Evolutionary conservation across 352 stramenopile species (phyloP).

Genomic region (Phytophthora sp.): DNA sequence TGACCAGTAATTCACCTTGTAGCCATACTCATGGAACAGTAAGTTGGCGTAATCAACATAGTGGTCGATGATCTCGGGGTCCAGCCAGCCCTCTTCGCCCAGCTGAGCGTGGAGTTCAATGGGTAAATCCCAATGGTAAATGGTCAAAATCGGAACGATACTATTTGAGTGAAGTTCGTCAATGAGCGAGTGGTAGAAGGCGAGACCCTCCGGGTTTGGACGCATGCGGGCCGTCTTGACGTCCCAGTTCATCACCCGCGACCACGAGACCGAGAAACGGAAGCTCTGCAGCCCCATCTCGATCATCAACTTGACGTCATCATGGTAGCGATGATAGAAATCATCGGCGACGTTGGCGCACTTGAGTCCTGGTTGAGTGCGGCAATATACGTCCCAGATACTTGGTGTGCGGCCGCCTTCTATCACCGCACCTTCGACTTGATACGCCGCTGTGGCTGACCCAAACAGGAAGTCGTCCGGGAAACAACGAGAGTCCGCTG

Average conservation of each 20-base stretch:
- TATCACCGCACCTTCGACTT: conserved; percentile 91
- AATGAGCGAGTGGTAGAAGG: conserved; percentile 94
- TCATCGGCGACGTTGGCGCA: conserved; percentile 92
- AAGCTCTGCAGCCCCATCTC: conserved; percentile 91
- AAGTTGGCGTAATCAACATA: conserved; percentile 87
- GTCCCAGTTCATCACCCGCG: conserved; percentile 88
- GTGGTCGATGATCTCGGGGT: conserved; percentile 49
- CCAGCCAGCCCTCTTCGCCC: conserved; percentile 58
- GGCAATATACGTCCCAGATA: conserved; percentile 94
- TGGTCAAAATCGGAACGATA: conserved; percentile 91
- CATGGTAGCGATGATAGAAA: conserved; percentile 90
- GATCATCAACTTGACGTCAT: conserved; percentile 94
- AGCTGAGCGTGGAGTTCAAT: conserved; percentile 79
- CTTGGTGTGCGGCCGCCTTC: conserved; percentile 69
- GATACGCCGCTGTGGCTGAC: conserved; percentile 87
- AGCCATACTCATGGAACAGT: conserved; percentile 91
- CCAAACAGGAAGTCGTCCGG: conserved; percentile 80
- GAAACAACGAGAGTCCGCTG: conserved; percentile 43
- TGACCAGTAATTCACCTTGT: conserved; percentile 92
- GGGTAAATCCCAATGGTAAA: conserved; percentile 96
- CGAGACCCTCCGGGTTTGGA: conserved; percentile 85
- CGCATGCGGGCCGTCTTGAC: conserved; percentile 41
- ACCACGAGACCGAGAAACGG: conserved; percentile 94
- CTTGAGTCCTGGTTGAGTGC: conserved; percentile 58
- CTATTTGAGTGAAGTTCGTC: conserved; percentile 70